phyloP scores from a whole-genome alignment of 257 asterid species.

The Lavandula angustifolia region DNA sequence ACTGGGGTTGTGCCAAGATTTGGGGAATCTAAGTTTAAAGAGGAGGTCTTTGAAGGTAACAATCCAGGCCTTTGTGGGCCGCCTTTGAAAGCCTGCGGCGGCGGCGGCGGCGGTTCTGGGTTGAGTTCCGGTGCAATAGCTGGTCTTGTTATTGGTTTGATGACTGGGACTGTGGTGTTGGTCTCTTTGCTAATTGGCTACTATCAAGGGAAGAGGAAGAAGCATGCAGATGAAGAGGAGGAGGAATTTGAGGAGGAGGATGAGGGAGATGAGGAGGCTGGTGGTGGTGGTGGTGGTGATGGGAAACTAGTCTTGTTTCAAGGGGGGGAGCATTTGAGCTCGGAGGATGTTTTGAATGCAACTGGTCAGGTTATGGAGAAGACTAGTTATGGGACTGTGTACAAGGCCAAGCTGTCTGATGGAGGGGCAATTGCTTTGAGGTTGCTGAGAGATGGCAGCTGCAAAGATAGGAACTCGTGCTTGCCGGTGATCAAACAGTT shows the following conservation, averaged over 20 bases:
- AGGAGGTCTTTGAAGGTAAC: constrained; percentile 77
- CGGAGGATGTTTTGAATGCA: constrained; percentile 93
- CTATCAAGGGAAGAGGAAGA: constrained; percentile 77
- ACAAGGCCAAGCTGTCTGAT: constrained; percentile 90
- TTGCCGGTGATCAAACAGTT: constrained; percentile 69
- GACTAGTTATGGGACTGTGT: constrained; percentile 87
- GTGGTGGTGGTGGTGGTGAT: constrained; percentile 58
- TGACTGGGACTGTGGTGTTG: constrained; percentile 79
- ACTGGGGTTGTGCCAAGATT: constrained; percentile 83
- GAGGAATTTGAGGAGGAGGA: constrained; percentile 69
- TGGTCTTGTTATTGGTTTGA: constrained; percentile 85
- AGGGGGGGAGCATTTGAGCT: constrained; percentile 87
- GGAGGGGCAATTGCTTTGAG: constrained; percentile 95
- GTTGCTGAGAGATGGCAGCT: constrained; percentile 87
- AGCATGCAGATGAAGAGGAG: constrained; percentile 59
- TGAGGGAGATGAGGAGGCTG: constrained; percentile 54
- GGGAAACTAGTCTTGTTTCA: constrained; percentile 88
- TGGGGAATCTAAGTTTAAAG: constrained; percentile 66
- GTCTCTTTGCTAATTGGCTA: constrained; percentile 85
- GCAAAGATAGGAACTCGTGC: constrained; percentile 69
- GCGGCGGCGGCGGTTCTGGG: constrained; percentile 49
- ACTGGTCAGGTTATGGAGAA: constrained; percentile 98
- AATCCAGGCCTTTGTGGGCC: constrained; percentile 78
- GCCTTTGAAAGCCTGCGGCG: constrained; percentile 61
- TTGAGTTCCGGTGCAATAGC: constrained; percentile 89